Conservation (phyloP, 768 basidiomycete genomes). For the Naganishia randhawae region DNA sequence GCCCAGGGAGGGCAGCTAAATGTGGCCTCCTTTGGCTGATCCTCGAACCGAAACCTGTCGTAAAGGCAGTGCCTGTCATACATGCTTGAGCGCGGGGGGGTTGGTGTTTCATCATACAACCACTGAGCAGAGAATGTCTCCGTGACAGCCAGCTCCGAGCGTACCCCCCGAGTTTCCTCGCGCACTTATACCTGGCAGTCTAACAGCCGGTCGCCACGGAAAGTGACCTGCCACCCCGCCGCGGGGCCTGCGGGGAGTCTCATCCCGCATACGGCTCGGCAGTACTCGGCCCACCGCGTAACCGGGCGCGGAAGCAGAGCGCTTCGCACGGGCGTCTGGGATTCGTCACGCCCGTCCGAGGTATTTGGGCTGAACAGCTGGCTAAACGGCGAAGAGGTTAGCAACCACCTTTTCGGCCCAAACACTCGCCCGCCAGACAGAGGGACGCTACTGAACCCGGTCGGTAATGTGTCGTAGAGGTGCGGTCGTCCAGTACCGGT, state of each 20-base stretch:
- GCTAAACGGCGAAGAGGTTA: not conserved
- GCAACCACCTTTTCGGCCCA: not conserved
- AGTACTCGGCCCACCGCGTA: not conserved
- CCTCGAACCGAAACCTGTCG: no score
- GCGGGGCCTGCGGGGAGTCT: no score
- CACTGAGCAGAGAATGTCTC: no score
- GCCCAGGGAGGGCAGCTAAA: no score
- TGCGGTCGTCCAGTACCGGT: not conserved
- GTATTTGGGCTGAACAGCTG: slow-evolving; percentile 7
- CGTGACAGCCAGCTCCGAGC: no score
- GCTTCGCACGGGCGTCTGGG: not conserved
- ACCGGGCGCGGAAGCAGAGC: not conserved
- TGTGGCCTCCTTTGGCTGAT: no score
- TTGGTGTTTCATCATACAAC: no score
- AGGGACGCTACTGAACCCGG: not conserved
- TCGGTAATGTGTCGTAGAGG: not conserved
- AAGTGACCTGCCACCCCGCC: not conserved
- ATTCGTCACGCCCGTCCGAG: slow-evolving; percentile 18
- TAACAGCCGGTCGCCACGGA: not conserved
- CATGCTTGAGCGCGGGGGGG: no score
- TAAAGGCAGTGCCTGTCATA: no score
- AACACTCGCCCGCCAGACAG: no score
- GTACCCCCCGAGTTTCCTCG: no score
- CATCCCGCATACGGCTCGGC: not conserved
- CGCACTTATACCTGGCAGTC: no score